Conservation (phyloP, 1,139 yeast species). For the Entelexis paramagnoliae region DNA sequence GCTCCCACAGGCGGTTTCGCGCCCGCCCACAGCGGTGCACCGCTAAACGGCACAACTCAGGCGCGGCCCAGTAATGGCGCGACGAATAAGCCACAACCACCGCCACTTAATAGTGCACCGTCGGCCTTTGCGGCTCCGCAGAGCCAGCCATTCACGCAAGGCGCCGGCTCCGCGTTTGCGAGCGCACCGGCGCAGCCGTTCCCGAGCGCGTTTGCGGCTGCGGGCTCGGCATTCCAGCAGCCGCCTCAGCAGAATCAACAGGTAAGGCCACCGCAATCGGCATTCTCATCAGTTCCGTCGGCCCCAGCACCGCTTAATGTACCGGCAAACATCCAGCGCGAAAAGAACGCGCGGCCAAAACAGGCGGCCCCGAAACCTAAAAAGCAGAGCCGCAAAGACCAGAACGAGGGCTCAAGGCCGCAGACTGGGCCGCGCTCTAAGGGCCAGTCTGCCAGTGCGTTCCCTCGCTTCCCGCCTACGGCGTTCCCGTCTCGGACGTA, state of each 20-base stretch:
- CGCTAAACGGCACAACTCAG: too few species aligned
- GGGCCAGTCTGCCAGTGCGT: neutral
- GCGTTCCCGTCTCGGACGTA: constrained; percentile 4
- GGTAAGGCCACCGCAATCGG: neutral
- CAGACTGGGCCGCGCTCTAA: neutral
- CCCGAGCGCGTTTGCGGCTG: neutral
- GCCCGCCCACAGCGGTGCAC: too few species aligned
- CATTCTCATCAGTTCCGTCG: neutral
- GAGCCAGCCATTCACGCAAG: neutral
- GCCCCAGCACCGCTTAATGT: neutral
- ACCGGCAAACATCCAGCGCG: neutral
- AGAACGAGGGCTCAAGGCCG: neutral
- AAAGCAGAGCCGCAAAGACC: neutral
- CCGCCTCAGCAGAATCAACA: neutral
- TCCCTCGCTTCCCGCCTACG: constrained; percentile 9
- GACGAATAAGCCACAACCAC: neutral
- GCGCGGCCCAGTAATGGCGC: too few species aligned
- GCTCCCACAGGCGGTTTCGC: neutral
- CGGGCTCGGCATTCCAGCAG: neutral
- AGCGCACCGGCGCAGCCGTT: neutral
- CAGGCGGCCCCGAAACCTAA: neutral
- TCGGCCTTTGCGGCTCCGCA: neutral
- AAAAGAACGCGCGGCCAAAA: neutral
- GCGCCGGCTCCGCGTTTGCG: neutral
- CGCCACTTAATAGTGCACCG: neutral